These are phyloP conservation scores for Hypoxylon fuscum DNA, from an alignment of 495 filamentous ascomycete species.

Conservation along the genomic window DNA sequence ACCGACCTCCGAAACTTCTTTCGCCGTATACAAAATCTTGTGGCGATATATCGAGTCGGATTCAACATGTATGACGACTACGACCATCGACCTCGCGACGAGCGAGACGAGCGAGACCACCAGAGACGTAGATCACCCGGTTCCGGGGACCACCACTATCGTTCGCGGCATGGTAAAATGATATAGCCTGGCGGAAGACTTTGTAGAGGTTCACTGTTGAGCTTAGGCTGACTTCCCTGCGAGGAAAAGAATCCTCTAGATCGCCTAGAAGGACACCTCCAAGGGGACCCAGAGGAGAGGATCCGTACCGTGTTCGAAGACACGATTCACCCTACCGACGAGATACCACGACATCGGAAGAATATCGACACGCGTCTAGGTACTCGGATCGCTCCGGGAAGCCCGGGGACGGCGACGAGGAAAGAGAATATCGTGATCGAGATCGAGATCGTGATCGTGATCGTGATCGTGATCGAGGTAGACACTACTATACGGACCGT, in stretches of 20 bases:
- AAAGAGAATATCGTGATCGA: conserved; percentile 13
- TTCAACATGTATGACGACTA: conserved; percentile 40
- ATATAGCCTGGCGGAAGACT: conserved; percentile 51
- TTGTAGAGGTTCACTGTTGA: conserved; percentile 51
- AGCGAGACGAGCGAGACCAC: conserved; percentile 46
- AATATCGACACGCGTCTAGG: conserved; percentile 21
- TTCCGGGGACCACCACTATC: conserved; percentile 44
- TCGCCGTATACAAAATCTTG: no score
- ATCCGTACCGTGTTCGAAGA: conserved; percentile 36
- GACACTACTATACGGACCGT: conserved; percentile 35
- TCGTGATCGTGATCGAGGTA: conserved; percentile 23
- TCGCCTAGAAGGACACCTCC: conserved; percentile 44
- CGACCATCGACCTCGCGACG: conserved; percentile 40
- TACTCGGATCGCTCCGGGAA: conserved; percentile 12
- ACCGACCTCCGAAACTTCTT: no score
- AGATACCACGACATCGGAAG: conserved; percentile 23
- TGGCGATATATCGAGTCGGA: no score
- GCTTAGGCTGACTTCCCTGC: conserved; percentile 50
- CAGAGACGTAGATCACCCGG: conserved; percentile 45
- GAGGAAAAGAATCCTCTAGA: conserved; percentile 49
- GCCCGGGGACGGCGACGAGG: conserved; percentile 8
- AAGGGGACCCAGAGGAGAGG: conserved; percentile 40
- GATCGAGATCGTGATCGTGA: conserved; percentile 4
- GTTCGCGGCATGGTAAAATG: conserved; percentile 61
- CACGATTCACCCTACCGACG: conserved; percentile 24